Evolutionary conservation across 257 asterid genomes (phyloP), one percentile per base, ranked within the genome.

Genomic region (Nicotiana tomentosiformis): DNA sequence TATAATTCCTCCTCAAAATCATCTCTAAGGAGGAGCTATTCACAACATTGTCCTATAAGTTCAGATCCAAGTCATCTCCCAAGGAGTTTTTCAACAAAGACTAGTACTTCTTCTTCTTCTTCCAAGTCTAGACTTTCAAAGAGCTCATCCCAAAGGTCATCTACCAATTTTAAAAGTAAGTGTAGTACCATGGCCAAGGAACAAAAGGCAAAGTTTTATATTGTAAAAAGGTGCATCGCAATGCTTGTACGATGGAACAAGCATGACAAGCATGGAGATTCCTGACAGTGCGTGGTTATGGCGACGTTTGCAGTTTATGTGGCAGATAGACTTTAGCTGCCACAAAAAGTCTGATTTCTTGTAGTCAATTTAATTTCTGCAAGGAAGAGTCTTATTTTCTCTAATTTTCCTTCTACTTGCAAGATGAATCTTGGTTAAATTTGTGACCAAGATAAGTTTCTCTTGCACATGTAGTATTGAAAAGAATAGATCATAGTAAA

Each of bases 201-300:
- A 74, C 80, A 74, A 26, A 74, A 74, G 23, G 80, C 80, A 46
- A 74, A 74, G 26, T 74, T 74, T 29, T 74, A 74, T 15, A 74
- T 74, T 2, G 80, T 74, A 26, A 74, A 74, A 61, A 74, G 80
- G 64, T 74, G 80, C 80, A 74, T 74, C 4, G 43, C 80, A 0
- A 74, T 74, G 80, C 80, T 74, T 74, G 80, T 74, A 26, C 80
- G 80, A 74, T 74, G 80, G 80, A 74, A 74, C 80, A 74, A 74
- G 20, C 80, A 74, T 49, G 80, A 74, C 64, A 74, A 74, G 62
- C 80, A 74, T 1, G 9, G 80, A 14, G 80, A 74, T 74, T 74
- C 80, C 2, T 74, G 16, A 72, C 14, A 20, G 5, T 32, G 35
- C 4, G 33, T n/a, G 12, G 4, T 43, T 43, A 12, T 43, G 12